Evolutionary conservation across 2,329 filamentous ascomycete genomes (phyloP).

Genomic region (Aspergillus eucalypticola): DNA sequence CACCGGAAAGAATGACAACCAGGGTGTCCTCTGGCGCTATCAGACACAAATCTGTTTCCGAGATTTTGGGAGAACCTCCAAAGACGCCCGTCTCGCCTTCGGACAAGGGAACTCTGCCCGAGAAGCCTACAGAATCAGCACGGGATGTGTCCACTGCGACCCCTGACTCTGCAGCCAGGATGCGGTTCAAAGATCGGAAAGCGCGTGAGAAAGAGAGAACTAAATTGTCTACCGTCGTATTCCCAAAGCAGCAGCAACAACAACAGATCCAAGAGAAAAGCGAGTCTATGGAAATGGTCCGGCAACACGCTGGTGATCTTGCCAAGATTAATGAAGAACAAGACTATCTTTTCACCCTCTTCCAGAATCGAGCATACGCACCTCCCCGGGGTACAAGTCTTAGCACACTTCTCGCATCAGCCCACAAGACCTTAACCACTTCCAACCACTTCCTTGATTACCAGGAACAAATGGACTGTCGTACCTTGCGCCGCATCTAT

Average conservation of each 20-base stretch:
- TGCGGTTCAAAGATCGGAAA: slow-evolving; percentile 52
- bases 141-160: slow-evolving; percentile 19
- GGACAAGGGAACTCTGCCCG: slow-evolving; percentile 41
- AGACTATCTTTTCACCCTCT: slow-evolving; percentile 66
- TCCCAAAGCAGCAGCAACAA: slow-evolving; percentile 65
- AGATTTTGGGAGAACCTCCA: slow-evolving; percentile 66
- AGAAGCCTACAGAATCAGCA: slow-evolving; percentile 30
- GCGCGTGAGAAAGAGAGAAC: slow-evolving; percentile 60
- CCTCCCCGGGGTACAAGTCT: slow-evolving; percentile 56
- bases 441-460: slow-evolving; percentile 80
- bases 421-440: slow-evolving; percentile 87
- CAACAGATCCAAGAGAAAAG: slow-evolving; percentile 50
- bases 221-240: slow-evolving; percentile 73
- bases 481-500: slow-evolving; percentile 83
- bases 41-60: slow-evolving; percentile 70
- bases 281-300: slow-evolving; percentile 40
- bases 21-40: slow-evolving; percentile 70
- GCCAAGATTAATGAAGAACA: slow-evolving; percentile 45
- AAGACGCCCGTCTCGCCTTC: slow-evolving; percentile 35
- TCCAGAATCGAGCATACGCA: slow-evolving; percentile 60
- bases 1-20: slow-evolving; percentile 63
- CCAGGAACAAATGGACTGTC: slow-evolving; percentile 82
- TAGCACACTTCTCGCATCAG: slow-evolving; percentile 74
- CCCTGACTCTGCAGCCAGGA: slow-evolving; percentile 38
- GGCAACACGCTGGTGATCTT: slow-evolving; percentile 51